These are phyloP conservation scores for Candida awuae DNA, from an alignment of 805 yeast species.

Conservation along the genomic window DNA sequence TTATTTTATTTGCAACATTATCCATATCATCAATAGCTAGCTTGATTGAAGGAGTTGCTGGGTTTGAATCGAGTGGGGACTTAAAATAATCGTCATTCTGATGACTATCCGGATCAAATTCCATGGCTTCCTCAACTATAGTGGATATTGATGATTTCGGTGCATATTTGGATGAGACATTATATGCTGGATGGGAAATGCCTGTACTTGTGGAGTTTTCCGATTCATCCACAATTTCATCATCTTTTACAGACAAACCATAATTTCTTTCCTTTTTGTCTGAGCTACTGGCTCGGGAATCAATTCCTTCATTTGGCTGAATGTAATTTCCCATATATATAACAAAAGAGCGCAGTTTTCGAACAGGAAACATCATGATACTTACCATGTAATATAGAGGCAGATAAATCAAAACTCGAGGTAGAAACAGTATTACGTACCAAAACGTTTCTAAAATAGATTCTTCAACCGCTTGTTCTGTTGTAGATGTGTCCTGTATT, in stretches of 20 bases:
- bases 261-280: too few relatives aligned
- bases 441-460: not conserved
- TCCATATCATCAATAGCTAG: not conserved
- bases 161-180: not conserved
- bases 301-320: not conserved
- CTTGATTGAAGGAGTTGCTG: conserved; percentile 2
- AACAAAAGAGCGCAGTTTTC: not conserved
- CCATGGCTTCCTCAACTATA: conserved; percentile 29
- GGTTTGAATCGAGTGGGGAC: conserved; percentile 24
- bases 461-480: not conserved
- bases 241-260: too few relatives aligned
- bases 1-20: not conserved
- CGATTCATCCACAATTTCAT: too few relatives aligned
- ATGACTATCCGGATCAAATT: conserved; percentile 23
- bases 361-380: conserved; percentile 3
- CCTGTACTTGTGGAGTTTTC: not conserved
- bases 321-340: not conserved
- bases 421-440: conserved; percentile 1
- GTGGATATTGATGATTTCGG: conserved; percentile 19
- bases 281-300: too few relatives aligned
- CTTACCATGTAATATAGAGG: conserved; percentile 5
- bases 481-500: not conserved
- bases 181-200: not conserved
- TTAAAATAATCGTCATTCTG: conserved; percentile 28
- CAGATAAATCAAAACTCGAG: conserved; percentile 1